phyloP scores from a whole-genome alignment of 176 grass and related monocot genomes.

The Echinochloa phyllopogon region DNA sequence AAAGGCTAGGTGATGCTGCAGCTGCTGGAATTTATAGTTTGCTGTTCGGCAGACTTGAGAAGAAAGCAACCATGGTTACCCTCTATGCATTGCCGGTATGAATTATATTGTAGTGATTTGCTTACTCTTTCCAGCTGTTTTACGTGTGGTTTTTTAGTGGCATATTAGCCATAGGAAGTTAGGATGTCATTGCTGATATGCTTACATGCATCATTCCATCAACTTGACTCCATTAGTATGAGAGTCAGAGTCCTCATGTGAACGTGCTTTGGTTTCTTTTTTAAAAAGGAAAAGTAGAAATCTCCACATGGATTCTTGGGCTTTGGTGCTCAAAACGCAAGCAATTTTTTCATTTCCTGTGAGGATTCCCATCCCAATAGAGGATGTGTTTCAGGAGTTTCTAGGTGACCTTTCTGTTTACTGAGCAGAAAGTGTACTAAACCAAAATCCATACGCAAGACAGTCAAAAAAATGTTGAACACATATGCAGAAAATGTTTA shows the following conservation, averaged over 20 bases:
- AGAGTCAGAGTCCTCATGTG: not conserved
- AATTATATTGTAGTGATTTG: constrained; percentile 25
- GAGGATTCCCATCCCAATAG: not conserved
- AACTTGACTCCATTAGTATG: not conserved
- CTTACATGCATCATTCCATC: not conserved
- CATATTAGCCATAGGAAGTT: not conserved
- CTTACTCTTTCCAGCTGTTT: not conserved
- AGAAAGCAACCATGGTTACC: constrained; percentile 64
- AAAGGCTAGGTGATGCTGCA: constrained; percentile 92
- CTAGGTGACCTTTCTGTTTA: not conserved
- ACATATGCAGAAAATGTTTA: constrained; percentile 8
- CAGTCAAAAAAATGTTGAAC: not conserved
- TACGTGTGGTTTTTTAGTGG: not conserved
- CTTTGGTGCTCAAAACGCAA: constrained; percentile 10
- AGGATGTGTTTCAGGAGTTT: not conserved
- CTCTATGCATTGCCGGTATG: constrained; percentile 85
- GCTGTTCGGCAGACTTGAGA: constrained; percentile 67
- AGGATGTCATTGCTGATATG: constrained; percentile 8
- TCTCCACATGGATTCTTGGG: not conserved
- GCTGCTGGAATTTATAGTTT: constrained; percentile 85
- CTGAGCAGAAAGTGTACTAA: constrained; percentile 10
- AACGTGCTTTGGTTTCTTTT: constrained; percentile 6
- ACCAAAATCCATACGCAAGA: not conserved
- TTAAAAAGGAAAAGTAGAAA: not conserved
- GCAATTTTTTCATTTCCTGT: not conserved